Base-by-base conservation (phyloP, 176 grass and related monocot species). In the Dendrocalamus sinicus region DNA sequence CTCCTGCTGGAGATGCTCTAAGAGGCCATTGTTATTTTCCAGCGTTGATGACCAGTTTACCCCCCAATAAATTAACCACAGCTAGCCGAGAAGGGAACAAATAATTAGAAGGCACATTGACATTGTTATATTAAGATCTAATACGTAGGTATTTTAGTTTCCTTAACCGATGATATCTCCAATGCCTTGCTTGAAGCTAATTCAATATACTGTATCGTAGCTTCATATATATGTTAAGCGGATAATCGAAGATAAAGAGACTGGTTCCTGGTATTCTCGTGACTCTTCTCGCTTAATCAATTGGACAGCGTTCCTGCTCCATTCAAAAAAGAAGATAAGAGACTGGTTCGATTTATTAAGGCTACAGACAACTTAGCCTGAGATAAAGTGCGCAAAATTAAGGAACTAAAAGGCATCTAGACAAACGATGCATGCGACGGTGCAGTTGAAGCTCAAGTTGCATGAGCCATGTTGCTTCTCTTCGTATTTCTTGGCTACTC, bases 401-500 rank as follows among this genome's bases (percentile, higher is more conserved):
- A 70, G 39, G 15, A 39, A 60, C 16, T 13, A 12, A 23, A 81
- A 46, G 20, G 30, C 77, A 73, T 52, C 9, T 15, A 5, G 30
- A 26, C 22, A 81, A 64, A 62, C 22, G 19, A 55, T 6, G 17
- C 37, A 15, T 45, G 51, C 40, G 19, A 74, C 24, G 48, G 20
- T 11, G 20, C 53, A 55, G 17, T 54, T 9, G 17, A 72, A 40
- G 37, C 17, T 46, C 46, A 3, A 41, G 16, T 60, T 45, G 57
- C n/a, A 45, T 28, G 6, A 51, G 72, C 16, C 52, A 52, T 63
- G 44, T 2, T 9, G 23, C 11, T 76, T 53, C 50, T 66, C 14
- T 24, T 20, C 22, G 23, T 16, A 70, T 72, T 52, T 64, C 80
- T 35, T 52, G 19, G 8, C 67, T 79, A 89, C 17, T 84, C 54